These are phyloP conservation scores for Chytriomyces hyalinus DNA, from an alignment of 192 early-diverging fungal genomes.

Conservation along the genomic window DNA sequence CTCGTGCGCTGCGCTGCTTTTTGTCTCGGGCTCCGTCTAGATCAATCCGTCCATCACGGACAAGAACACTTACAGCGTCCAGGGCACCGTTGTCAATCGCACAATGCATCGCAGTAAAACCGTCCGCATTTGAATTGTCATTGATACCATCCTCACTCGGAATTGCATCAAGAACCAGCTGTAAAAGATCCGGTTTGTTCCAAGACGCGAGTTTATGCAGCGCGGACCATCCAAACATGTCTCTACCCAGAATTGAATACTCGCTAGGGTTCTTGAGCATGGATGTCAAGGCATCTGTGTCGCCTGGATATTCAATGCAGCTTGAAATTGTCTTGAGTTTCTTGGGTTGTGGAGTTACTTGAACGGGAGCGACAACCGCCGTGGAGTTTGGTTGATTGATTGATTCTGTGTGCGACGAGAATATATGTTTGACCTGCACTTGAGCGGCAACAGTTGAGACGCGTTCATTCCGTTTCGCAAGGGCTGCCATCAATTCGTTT, in stretches of 20 bases:
- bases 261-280: neutral
- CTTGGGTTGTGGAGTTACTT: neutral
- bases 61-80: neutral
- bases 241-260: neutral
- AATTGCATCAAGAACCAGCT: neutral
- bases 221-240: slow-evolving; percentile 26
- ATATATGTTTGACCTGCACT: neutral
- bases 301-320: slow-evolving; percentile 25
- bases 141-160: neutral
- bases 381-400: neutral
- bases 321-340: neutral
- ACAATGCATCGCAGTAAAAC: slow-evolving; percentile 17
- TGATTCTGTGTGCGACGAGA: neutral
- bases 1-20: neutral
- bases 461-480: neutral
- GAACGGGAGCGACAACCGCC: neutral
- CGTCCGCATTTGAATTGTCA: neutral
- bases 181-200: slow-evolving; percentile 14
- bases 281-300: neutral
- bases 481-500: neutral
- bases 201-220: slow-evolving; percentile 23
- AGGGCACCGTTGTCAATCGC: neutral
- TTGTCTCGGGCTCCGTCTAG: neutral
- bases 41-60: neutral
- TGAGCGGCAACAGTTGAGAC: neutral